A percentile compares a stretch with the other conserved stretches of the same genome.
phyloP scores from a whole-genome alignment of 2,329 filamentous ascomycete genomes.

The Aspergillus calidoustus region DNA sequence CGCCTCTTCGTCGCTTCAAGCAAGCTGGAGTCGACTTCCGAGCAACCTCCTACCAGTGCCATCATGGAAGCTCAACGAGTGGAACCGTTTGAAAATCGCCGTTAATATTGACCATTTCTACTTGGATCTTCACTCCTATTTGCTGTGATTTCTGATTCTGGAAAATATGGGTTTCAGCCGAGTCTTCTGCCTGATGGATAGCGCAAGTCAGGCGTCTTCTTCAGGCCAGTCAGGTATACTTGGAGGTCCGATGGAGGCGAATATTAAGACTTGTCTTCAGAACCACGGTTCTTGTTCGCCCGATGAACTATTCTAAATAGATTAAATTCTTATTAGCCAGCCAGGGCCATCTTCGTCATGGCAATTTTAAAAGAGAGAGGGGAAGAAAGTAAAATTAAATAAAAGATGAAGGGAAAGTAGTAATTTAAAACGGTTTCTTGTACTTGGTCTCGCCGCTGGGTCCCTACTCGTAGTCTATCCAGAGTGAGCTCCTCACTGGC shows the following conservation, averaged over 20 bases:
- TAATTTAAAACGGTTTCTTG: conserved; percentile 25
- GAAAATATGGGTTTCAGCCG: background rate
- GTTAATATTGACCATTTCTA: conserved; percentile 15
- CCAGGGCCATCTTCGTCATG: conserved; percentile 1
- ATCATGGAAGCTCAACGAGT: conserved; percentile 15
- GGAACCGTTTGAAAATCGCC: conserved; percentile 27
- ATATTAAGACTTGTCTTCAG: background rate
- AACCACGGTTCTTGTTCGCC: background rate
- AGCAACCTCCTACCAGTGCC: conserved; percentile 1
- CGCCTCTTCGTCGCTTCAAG: background rate
- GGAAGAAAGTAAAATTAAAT: conserved; percentile 10
- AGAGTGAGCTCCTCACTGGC: conserved; percentile 28
- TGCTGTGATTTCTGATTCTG: background rate
- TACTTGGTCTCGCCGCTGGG: conserved; percentile 26
- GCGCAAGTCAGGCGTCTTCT: background rate
- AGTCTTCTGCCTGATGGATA: background rate
- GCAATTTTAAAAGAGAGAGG: conserved; percentile 22
- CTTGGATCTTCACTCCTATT: conserved; percentile 9
- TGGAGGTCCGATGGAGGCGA: background rate
- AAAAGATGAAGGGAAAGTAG: conserved; percentile 9
- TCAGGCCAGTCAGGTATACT: background rate
- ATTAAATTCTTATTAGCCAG: background rate
- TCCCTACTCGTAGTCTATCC: conserved; percentile 18
- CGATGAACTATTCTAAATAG: conserved; percentile 3
- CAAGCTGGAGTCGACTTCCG: background rate